phyloP scores from a whole-genome alignment of 306 rosid genomes.

The Quercus ilex region DNA sequence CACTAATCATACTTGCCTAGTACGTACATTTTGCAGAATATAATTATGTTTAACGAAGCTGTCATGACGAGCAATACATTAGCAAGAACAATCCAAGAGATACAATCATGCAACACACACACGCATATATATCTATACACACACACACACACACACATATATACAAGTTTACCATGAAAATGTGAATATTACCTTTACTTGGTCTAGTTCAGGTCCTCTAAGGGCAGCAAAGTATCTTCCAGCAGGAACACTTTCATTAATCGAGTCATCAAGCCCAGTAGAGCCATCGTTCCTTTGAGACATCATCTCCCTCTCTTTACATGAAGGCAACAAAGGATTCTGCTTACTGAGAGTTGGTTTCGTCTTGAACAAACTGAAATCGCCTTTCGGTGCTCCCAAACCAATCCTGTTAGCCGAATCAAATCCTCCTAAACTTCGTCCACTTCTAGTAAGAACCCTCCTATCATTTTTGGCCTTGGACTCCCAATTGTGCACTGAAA shows the following conservation, averaged over 20 bases:
- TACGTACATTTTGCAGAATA: no score
- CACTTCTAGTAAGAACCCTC: conserved; percentile 53
- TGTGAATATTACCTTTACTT: conserved; percentile 62
- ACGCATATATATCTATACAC: neutral
- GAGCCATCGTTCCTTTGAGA: conserved; percentile 37
- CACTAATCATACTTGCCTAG: no score
- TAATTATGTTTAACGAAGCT: no score
- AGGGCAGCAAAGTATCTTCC: conserved; percentile 90
- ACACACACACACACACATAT: no score
- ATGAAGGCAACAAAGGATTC: conserved; percentile 64
- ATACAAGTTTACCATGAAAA: neutral
- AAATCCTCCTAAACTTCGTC: conserved; percentile 63
- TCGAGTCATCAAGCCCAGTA: conserved; percentile 48
- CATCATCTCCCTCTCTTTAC: conserved; percentile 48
- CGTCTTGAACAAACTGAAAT: conserved; percentile 70
- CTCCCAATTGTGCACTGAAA: conserved; percentile 46
- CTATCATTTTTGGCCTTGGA: conserved; percentile 46
- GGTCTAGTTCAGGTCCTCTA: conserved; percentile 84
- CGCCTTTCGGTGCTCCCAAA: conserved; percentile 53
- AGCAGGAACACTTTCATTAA: conserved; percentile 66
- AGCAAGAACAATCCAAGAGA: no score
- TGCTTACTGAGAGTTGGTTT: conserved; percentile 61
- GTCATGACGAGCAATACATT: no score
- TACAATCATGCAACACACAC: no score
- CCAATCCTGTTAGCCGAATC: conserved; percentile 43